Conservation (phyloP, 192 early-diverging fungal species). For the Physocladia obscura region DNA sequence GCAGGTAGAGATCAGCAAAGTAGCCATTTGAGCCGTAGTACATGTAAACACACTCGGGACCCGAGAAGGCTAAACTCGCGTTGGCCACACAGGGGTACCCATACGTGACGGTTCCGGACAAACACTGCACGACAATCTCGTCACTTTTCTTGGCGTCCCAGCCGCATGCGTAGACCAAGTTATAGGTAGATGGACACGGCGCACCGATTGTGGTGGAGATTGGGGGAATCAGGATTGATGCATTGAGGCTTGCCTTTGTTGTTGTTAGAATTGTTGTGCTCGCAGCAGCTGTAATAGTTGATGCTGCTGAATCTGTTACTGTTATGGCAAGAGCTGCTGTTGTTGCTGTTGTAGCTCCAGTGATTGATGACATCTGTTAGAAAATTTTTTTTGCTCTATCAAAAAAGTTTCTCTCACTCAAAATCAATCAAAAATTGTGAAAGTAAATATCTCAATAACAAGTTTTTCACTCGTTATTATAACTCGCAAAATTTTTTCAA, state of each 20-base stretch:
- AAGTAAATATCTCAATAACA: no score
- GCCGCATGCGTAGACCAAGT: conserved; percentile 3
- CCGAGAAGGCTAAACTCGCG: neutral
- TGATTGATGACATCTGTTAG: no score
- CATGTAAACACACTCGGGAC: conserved; percentile 10
- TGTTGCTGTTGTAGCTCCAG: neutral
- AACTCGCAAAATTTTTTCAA: no score
- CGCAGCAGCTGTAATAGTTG: neutral
- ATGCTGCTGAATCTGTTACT: neutral
- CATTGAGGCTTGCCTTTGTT: neutral
- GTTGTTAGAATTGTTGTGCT: neutral
- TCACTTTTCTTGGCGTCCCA: neutral
- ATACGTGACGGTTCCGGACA: neutral
- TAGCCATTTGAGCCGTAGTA: neutral
- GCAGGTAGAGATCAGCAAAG: neutral
- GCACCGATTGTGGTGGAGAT: neutral
- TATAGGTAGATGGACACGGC: neutral
- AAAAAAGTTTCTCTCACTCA: no score
- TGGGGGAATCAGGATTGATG: neutral
- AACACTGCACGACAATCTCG: neutral
- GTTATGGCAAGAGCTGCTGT: no score
- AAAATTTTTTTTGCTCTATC: no score
- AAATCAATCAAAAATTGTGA: no score
- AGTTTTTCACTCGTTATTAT: no score
- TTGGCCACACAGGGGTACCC: neutral